phyloP scores from a whole-genome alignment of 2,329 filamentous ascomycete genomes.

The Calycina marina region DNA sequence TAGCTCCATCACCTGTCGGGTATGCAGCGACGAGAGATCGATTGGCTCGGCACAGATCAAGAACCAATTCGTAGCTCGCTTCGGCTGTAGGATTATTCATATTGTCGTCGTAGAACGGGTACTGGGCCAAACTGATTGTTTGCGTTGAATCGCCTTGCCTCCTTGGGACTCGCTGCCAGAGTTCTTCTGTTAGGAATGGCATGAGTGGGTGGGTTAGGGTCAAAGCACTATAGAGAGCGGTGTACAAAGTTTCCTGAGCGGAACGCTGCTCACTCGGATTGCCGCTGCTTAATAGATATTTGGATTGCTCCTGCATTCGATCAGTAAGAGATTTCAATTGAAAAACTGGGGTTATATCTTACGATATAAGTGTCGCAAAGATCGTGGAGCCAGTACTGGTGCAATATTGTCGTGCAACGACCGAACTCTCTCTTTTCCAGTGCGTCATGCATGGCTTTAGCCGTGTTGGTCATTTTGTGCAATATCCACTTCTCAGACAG shows the following conservation, averaged over 20 bases:
- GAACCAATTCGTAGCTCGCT: constrained; percentile 59
- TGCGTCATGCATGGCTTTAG: constrained; percentile 56
- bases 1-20: too few relatives aligned
- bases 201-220: constrained; percentile 71
- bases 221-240: constrained; percentile 59
- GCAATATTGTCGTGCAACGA: constrained; percentile 54
- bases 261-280: constrained; percentile 57
- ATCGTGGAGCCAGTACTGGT: constrained; percentile 67
- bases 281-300: constrained; percentile 65
- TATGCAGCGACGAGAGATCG: constrained; percentile 59
- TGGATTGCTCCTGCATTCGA: too few relatives aligned
- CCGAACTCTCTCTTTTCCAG: constrained; percentile 58
- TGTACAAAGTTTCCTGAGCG: constrained; percentile 69
- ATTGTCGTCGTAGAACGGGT: constrained; percentile 46
- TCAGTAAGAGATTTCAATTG: too few relatives aligned
- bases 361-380: constrained; percentile 71
- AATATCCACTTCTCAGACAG: constrained; percentile 57
- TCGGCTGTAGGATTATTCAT: constrained; percentile 56
- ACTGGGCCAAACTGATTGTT: constrained; percentile 59
- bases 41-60: constrained; percentile 56
- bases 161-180: constrained; percentile 73
- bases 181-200: constrained; percentile 67
- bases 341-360: too few relatives aligned
- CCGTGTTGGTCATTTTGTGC: constrained; percentile 61
- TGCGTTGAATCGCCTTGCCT: constrained; percentile 52